Evolutionary conservation across 768 basidiomycete genomes (phyloP), one percentile per base, ranked within the genome.

Genomic region (Boletus fagicola): DNA sequence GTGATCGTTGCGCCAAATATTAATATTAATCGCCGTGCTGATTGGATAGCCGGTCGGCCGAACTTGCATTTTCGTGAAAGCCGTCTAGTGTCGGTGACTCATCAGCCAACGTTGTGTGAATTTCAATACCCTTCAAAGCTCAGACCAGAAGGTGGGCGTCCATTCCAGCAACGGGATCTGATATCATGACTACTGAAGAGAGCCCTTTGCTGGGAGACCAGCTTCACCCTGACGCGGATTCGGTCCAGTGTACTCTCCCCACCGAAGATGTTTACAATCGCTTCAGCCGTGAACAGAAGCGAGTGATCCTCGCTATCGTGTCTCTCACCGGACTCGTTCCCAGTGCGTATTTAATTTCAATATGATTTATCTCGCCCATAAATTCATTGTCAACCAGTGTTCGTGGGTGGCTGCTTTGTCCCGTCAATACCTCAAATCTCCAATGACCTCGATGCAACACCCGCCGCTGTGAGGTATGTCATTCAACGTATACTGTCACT

Each of bases 391-490:
- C 33, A 16, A 46, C 1, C 53, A 92, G 90, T 87, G 38, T 84
- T 92, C 57, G 83, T 87, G 0, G 74, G 82, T 8, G 85, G 83
- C 0, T 82, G 82, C 1, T 90, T 92, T 67, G 78, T 90, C 3
- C 90, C 90, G 0, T 83, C 84, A 0, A 87, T 92, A 54, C 88
- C 89, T 0, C 80, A 87, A 49, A 84, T 94, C 45, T 83, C 90
- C 9, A 71, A 68, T 28, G 89, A 93, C 57, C 69, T 93, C 11
- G 48, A 80, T 26, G 76, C 86, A 0, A 81, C 87, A 0, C 79
- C 78, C 0, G 62, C 80, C 16, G 69, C 86, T 18, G 78, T 91
- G 50, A 87, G 84, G 84, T 83, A 53, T 39, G 61, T 54, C 36
- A 10, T 44, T 18, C 20, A n/a, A 16, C 24, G 2, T 13, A 8